Evolutionary conservation across 139 green algal species (phyloP), one percentile per base, ranked within the genome.

Genomic region (Trebouxia sp.): DNA sequence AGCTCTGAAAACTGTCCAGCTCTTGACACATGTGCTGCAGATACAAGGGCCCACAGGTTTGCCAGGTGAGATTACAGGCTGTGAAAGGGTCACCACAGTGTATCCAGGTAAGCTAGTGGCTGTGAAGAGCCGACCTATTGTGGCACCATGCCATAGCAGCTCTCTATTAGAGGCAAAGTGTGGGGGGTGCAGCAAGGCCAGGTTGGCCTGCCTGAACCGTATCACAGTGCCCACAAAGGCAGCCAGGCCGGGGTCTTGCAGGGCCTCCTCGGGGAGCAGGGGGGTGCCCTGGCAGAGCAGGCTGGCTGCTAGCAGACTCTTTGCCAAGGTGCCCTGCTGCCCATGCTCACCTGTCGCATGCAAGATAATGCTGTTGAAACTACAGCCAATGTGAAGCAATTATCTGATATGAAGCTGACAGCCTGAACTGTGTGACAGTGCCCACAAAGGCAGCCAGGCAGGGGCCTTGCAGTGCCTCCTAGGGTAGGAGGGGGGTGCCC

Each of bases 201-300:
- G 50, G 43, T 90, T 81, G 41, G 66, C 76, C 22, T 56, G 43
- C 15, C 85, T 75, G 45, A 88, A 58, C 1, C 67, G 65, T 3
- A 84, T 74, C 9, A 90, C 50, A 5, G 78, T 81, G 0, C 75
- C 70, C 6, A 83, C 82, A 87, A 92, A 93, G 48, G 50, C 53
- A 28, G 80, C 72, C 28, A 84, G 65, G n/a, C 48, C 56, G 14
- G 81, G 67, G 56, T 90, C 81, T 9, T 58, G 80, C 14, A 87
- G 38, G 5, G 70, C 81, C 5, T 88, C 85, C 77, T 83, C 56
- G 1, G 83, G 41, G 0, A 93, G 30, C 22, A 83, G 66, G 17
- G 87, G 85, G 32, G 75, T 80, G 39, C 87, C 85, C 66, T 87
- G 81, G 0, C 85, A 76, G 30, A 93, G 76, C 76, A 94, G 77